Percentiles rank a stretch among this genome's conserved stretches.
phyloP scores from a whole-genome alignment of 192 early-diverging fungal species.

The Oehlia diaphana region DNA sequence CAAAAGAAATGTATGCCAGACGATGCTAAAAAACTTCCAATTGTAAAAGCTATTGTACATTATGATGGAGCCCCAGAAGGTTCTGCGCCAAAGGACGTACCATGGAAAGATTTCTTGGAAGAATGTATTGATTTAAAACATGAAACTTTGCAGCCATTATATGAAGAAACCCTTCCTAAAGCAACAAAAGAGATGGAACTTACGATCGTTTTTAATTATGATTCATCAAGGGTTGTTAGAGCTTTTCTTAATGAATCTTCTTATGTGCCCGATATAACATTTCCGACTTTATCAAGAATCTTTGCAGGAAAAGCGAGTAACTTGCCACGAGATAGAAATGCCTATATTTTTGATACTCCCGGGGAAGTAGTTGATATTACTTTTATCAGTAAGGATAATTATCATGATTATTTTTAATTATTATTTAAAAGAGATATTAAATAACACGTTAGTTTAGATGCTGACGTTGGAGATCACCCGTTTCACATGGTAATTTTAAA shows the following conservation, averaged over 20 bases:
- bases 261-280: neutral
- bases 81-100: slow-evolving; percentile 9
- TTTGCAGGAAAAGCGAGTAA: slow-evolving; percentile 22
- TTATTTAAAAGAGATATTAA: neutral
- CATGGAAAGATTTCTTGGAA: slow-evolving; percentile 26
- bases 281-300: slow-evolving; percentile 27
- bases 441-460: neutral
- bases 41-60: slow-evolving; percentile 39
- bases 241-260: slow-evolving; percentile 17
- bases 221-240: slow-evolving; percentile 1
- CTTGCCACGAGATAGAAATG: slow-evolving; percentile 26
- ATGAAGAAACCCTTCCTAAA: neutral
- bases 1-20: slow-evolving; percentile 37
- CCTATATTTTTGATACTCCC: slow-evolving; percentile 33
- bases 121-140: slow-evolving; percentile 37
- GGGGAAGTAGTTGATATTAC: slow-evolving; percentile 35
- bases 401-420: too few relatives aligned
- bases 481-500: slow-evolving; percentile 37
- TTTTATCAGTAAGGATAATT: too few relatives aligned
- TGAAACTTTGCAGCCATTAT: slow-evolving; percentile 33
- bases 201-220: neutral
- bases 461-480: slow-evolving; percentile 33
- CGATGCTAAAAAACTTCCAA: slow-evolving; percentile 28
- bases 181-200: neutral
- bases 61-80: slow-evolving; percentile 42